Percentiles rank a stretch among this genome's conserved stretches.
phyloP scores from a whole-genome alignment of 345 rosid species.

The Acer saccharum region DNA sequence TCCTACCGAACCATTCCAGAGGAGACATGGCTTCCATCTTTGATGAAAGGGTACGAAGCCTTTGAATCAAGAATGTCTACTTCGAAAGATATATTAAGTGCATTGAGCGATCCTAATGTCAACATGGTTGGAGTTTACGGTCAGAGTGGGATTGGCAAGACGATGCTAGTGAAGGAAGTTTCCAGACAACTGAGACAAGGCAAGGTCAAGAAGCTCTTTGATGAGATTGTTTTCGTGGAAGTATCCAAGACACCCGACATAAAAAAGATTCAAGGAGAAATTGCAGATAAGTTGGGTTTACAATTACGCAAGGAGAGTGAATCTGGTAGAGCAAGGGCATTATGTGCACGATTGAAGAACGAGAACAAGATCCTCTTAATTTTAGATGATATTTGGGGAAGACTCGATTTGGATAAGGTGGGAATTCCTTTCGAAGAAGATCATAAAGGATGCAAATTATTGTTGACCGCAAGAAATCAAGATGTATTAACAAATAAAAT shows the following conservation, averaged over 20 bases:
- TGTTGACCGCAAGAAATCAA: background rate
- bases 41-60: background rate
- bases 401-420: background rate
- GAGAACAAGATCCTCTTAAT: no score
- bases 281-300: no score
- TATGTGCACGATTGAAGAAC: no score
- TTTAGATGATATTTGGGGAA: no score
- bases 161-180: conserved; percentile 6
- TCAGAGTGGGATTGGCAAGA: conserved; percentile 23
- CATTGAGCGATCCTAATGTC: background rate
- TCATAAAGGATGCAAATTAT: background rate
- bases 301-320: background rate
- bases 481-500: background rate
- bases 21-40: background rate
- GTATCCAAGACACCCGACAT: background rate
- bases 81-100: background rate
- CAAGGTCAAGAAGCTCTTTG: no score
- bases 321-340: background rate
- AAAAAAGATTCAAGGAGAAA: background rate
- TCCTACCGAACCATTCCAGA: background rate
- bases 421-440: background rate
- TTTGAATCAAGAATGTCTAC: no score
- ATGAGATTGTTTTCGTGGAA: background rate
- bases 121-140: background rate
- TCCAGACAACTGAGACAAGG: no score